These are phyloP conservation scores for Monilinia aucupariae DNA, from an alignment of 2,329 filamentous ascomycete genomes.

Conservation along the genomic window DNA sequence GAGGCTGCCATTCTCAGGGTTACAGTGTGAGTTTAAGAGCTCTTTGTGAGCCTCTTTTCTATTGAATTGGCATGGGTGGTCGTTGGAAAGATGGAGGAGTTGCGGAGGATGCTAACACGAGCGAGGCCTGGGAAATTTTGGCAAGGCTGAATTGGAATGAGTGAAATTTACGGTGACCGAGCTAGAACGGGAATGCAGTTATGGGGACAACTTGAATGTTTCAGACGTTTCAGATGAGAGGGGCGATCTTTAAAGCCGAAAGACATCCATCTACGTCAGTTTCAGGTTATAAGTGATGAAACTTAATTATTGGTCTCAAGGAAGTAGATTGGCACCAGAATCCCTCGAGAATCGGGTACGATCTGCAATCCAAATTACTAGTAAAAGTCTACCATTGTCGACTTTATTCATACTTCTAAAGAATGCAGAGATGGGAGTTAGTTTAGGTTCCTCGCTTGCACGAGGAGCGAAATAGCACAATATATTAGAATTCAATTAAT, in stretches of 20 bases:
- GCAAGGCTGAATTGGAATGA: neutral
- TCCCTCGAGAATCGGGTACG: neutral
- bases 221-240: neutral
- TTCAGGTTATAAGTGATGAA: neutral
- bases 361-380: neutral
- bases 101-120: neutral
- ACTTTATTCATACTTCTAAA: neutral
- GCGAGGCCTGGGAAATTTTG: neutral
- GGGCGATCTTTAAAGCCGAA: neutral
- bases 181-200: neutral
- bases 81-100: neutral
- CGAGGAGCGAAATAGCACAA: neutral
- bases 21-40: neutral
- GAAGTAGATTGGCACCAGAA: neutral
- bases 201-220: neutral
- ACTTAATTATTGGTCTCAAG: neutral
- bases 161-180: neutral
- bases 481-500: neutral
- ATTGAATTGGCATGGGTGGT: neutral
- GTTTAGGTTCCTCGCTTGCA: neutral
- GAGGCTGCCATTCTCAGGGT: neutral
- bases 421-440: neutral
- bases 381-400: neutral
- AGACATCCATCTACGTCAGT: neutral
- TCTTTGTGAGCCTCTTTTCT: neutral